Evolutionary conservation across 805 yeast genomes (phyloP).

Genomic region (Metschnikowia santaceciliae): DNA sequence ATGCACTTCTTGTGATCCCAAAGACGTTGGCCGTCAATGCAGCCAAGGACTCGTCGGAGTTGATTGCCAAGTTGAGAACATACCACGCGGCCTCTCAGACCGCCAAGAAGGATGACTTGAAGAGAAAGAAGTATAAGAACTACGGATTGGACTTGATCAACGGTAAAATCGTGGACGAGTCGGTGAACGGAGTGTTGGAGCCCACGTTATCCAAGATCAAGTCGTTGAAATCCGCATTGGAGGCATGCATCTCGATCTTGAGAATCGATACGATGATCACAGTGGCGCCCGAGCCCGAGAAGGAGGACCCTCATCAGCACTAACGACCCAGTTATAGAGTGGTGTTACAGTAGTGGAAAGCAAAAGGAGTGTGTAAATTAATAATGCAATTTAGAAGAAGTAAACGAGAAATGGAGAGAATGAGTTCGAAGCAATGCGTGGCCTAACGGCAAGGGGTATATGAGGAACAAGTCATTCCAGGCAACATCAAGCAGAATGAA

Average conservation of each 20-base stretch:
- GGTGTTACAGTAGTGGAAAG: neutral
- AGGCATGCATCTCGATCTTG: constrained; percentile 95
- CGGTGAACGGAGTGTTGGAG: constrained; percentile 83
- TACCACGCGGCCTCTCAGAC: constrained; percentile 94
- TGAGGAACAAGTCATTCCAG: neutral
- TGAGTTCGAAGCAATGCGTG: neutral
- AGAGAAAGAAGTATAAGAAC: constrained; percentile 81
- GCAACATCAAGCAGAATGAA: neutral
- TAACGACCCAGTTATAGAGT: constrained; percentile 18
- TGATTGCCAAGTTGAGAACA: constrained; percentile 91
- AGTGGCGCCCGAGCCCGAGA: constrained; percentile 91
- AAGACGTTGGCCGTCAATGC: constrained; percentile 96
- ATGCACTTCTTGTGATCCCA: constrained; percentile 85
- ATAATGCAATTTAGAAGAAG: constrained; percentile 2
- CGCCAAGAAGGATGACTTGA: constrained; percentile 76
- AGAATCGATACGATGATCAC: constrained; percentile 98
- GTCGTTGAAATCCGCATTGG: constrained; percentile 91
- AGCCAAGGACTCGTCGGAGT: constrained; percentile 93
- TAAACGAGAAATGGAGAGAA: neutral
- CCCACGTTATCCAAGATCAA: constrained; percentile 93
- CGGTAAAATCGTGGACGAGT: constrained; percentile 89
- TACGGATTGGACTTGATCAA: constrained; percentile 89
- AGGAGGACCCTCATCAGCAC: constrained; percentile 90
- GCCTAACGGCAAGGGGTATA: neutral
- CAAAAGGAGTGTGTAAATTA: neutral